Evolutionary conservation across 2,329 filamentous ascomycete genomes (phyloP), one percentile per base, ranked within the genome.

Genomic region (Ophiocordyceps camponoti-saundersi): DNA sequence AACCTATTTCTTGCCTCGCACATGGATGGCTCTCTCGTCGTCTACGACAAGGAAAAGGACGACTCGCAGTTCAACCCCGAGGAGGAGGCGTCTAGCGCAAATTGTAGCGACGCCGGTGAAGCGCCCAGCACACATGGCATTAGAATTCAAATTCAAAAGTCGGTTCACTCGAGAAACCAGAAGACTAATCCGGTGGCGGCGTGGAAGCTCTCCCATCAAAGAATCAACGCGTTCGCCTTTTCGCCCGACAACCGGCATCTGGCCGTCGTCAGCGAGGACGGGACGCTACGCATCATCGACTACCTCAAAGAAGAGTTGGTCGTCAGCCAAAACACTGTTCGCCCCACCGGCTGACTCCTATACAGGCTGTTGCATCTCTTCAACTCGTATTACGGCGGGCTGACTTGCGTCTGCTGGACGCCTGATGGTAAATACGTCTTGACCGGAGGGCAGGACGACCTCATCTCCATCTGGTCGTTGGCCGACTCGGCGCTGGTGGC

Each of bases 21-120:
- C 60, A 85, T 87, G 71, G 89, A 98, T 57, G 92, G 92, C 1
- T 82, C 83, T 3, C 64, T 98, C 42, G 76, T 98, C 3, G 87
- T 96, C 1, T 98, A 96, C 55, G 92, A 98, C 64, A 98, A 96
- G 65, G 89, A 95, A 59, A 95, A 92, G 60, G 89, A 95, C 52
- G 89, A 95, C 59, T 80, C 81, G 1, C 71, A 79, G 1, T 92
- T 95, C 56, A 71, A 77, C 3, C 73, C 83, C 0, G 87, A 94
- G 59, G 74, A 82, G 32, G 70, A 76, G 48, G 59, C 50, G 36
- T 45, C 54, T 51, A 90, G 88, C 55, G 84, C 86, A 54, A 83
- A 89, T 60, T 77, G 80, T 3, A 59, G 57, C 53, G 61, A 66
- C n/a, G 52, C 57, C 5, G 59, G 59, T 30, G 64, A 66, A 44